These are phyloP conservation scores for Chlamydomonas applanata DNA, from an alignment of 139 green algal species.

Conservation along the genomic window DNA sequence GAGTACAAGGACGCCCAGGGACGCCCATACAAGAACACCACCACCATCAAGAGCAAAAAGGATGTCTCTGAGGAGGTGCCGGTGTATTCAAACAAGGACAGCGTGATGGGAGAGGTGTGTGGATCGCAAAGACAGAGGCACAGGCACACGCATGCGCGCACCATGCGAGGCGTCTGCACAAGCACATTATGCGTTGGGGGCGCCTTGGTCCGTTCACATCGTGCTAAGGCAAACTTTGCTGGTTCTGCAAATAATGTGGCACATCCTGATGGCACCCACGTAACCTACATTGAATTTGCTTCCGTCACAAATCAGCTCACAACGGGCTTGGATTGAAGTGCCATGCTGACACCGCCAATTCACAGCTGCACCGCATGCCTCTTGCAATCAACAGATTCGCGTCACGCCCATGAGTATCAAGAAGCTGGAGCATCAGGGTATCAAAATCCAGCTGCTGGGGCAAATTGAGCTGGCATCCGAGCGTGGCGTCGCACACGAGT, in stretches of 20 bases:
- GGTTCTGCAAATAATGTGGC: no score
- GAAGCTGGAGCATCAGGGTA: conserved; percentile 91
- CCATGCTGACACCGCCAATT: no score
- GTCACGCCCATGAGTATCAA: conserved; percentile 70
- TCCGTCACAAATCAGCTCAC: no score
- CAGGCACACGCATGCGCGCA: background rate
- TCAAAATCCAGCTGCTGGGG: conserved; percentile 94
- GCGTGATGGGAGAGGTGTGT: conserved; percentile 72
- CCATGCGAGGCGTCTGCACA: background rate
- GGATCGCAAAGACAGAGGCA: background rate
- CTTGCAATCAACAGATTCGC: conserved; percentile 31
- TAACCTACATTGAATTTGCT: no score
- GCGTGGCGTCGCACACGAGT: conserved; percentile 80
- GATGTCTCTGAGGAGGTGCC: conserved; percentile 67
- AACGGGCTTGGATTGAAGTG: no score
- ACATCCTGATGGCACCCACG: no score
- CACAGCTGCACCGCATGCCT: no score
- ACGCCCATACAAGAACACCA: conserved; percentile 48
- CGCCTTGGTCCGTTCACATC: background rate
- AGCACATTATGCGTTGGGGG: no score
- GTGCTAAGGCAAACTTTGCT: background rate
- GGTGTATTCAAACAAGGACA: conserved; percentile 75
- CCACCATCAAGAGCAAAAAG: conserved; percentile 48
- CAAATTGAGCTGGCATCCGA: conserved; percentile 95
- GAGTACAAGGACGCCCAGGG: conserved; percentile 52